Percentiles rank a stretch among this genome's conserved stretches.
Conservation (phyloP, 2,329 filamentous ascomycete genomes). For the Phialophora verrucosa region DNA sequence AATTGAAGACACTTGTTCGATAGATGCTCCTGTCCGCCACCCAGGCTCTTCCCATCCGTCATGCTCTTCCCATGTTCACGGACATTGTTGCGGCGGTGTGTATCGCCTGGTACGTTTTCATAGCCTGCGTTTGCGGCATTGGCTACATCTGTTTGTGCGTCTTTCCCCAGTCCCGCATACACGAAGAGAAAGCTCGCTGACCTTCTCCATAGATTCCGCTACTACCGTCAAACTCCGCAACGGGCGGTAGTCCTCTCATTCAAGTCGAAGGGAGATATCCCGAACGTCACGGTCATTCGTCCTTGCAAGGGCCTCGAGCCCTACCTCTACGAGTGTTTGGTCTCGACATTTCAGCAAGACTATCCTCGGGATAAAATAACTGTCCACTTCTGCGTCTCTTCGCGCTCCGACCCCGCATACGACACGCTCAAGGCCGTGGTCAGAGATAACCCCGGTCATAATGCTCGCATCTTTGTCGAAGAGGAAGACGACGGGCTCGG, state of each 20-base stretch:
- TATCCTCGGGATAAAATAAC: slow-evolving; percentile 79
- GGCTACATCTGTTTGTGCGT: slow-evolving; percentile 66
- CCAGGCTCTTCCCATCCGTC: slow-evolving; percentile 17
- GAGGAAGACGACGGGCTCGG: slow-evolving; percentile 70
- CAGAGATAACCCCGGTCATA: slow-evolving; percentile 71
- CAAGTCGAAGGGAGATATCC: slow-evolving; percentile 58
- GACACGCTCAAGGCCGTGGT: slow-evolving; percentile 74
- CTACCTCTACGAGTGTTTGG: slow-evolving; percentile 87
- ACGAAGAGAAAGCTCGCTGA: slow-evolving; percentile 27
- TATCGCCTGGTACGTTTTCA: slow-evolving; percentile 62
- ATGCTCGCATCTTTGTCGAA: slow-evolving; percentile 78
- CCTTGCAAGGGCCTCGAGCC: slow-evolving; percentile 93
- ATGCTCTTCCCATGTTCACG: slow-evolving; percentile 37
- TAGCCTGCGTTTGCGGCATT: slow-evolving; percentile 62
- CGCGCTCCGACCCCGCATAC: slow-evolving; percentile 75
- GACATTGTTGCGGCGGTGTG: slow-evolving; percentile 53
- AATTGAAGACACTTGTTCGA: not conserved
- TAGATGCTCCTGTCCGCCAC: not conserved
- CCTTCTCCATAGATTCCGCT: slow-evolving; percentile 55
- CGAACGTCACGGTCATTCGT: slow-evolving; percentile 87
- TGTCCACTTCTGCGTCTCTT: slow-evolving; percentile 81
- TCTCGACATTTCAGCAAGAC: slow-evolving; percentile 79
- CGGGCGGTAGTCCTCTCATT: slow-evolving; percentile 49
- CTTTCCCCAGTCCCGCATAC: slow-evolving; percentile 10
- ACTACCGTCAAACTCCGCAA: slow-evolving; percentile 57